These are phyloP conservation scores for Nakazawaea populi DNA, from an alignment of 805 yeast species.

Conservation along the genomic window DNA sequence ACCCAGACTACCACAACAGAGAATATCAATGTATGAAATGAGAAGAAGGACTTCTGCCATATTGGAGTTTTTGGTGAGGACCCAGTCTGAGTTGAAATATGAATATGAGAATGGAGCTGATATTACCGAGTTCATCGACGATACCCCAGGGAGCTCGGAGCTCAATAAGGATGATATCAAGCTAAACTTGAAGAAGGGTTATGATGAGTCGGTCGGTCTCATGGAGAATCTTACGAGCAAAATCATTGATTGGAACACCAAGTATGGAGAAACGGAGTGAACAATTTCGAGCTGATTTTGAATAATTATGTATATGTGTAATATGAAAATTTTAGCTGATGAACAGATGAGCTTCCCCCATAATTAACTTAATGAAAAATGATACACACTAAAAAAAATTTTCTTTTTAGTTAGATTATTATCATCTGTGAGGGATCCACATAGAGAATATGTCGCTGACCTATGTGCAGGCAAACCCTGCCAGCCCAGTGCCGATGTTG, in stretches of 20 bases:
- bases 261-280: slow-evolving; percentile 35
- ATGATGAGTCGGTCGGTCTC: slow-evolving; percentile 51
- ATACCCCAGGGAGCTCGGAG: slow-evolving; percentile 19
- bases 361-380: neutral
- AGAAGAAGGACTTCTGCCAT: slow-evolving; percentile 84
- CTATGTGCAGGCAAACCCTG: slow-evolving; percentile 3
- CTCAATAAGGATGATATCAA: slow-evolving; percentile 17
- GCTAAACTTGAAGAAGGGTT: slow-evolving; percentile 39
- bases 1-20: slow-evolving; percentile 77
- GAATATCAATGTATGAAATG: slow-evolving; percentile 77
- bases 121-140: slow-evolving; percentile 40
- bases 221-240: slow-evolving; percentile 73
- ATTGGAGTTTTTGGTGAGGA: slow-evolving; percentile 82
- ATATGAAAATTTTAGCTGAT: no score
- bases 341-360: neutral
- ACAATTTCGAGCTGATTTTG: neutral
- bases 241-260: slow-evolving; percentile 74
- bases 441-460: neutral
- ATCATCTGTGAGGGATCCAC: no score
- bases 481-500: neutral
- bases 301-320: neutral
- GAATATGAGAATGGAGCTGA: slow-evolving; percentile 59
- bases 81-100: slow-evolving; percentile 74
- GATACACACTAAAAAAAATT: neutral
- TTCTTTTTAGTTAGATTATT: neutral